Conservation (phyloP, 2,329 filamentous ascomycete genomes). For the Periconia macrospinosa region DNA sequence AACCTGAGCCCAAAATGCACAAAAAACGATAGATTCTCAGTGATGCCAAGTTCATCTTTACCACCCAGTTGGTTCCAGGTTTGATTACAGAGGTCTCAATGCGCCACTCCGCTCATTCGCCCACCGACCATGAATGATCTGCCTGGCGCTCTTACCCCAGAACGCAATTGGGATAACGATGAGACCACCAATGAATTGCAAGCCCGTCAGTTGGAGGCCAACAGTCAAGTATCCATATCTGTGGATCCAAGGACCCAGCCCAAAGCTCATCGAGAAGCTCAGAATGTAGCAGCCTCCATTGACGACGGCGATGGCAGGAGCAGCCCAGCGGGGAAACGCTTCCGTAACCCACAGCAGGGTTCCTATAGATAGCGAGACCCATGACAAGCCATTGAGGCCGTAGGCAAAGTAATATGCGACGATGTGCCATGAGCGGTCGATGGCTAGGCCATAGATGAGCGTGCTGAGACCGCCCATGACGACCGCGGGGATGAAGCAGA, state of each 20-base stretch:
- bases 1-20: too few relatives aligned
- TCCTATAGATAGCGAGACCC: slow-evolving; percentile 22
- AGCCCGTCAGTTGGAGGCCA: slow-evolving; percentile 37
- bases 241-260: slow-evolving; percentile 24
- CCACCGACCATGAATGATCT: slow-evolving; percentile 33
- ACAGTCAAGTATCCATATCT: slow-evolving; percentile 30
- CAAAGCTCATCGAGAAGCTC: slow-evolving; percentile 26
- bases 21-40: too few relatives aligned
- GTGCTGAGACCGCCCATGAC: slow-evolving; percentile 24
- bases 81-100: slow-evolving; percentile 22
- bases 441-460: slow-evolving; percentile 27
- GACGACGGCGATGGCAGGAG: slow-evolving; percentile 30
- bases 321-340: slow-evolving; percentile 37
- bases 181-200: slow-evolving; percentile 35
- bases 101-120: slow-evolving; percentile 28
- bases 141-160: slow-evolving; percentile 31
- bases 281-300: slow-evolving; percentile 25
- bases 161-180: slow-evolving; percentile 32
- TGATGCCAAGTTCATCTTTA: too few relatives aligned
- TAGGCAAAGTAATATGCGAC: slow-evolving; percentile 27
- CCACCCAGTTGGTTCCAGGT: too few relatives aligned
- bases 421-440: slow-evolving; percentile 16
- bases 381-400: slow-evolving; percentile 32
- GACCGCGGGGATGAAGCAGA: slow-evolving; percentile 30
- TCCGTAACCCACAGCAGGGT: slow-evolving; percentile 37